phyloP scores from a whole-genome alignment of 2,329 filamentous ascomycete genomes.

The Xylariaceae sp. region DNA sequence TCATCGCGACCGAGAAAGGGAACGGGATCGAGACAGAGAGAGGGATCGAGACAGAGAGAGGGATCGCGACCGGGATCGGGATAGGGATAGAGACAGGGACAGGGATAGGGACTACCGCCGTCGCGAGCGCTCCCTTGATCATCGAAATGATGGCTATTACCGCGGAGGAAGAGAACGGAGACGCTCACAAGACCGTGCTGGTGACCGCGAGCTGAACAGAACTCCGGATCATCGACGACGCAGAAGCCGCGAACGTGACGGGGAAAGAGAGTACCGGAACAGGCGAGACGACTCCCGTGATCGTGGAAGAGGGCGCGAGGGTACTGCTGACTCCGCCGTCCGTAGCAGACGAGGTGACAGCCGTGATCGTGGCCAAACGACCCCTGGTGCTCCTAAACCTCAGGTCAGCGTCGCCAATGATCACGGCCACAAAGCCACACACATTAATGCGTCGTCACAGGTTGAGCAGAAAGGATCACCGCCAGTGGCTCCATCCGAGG shows the following conservation, averaged over 20 bases:
- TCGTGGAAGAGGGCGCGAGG: conserved; percentile 57
- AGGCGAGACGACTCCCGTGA: conserved; percentile 72
- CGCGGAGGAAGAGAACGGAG: conserved; percentile 55
- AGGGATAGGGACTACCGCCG: conserved; percentile 56
- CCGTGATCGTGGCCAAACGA: conserved; percentile 46
- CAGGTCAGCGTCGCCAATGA: conserved; percentile 46
- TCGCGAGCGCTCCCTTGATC: conserved; percentile 64
- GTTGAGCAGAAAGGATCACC: conserved; percentile 45
- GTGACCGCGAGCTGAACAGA: conserved; percentile 47
- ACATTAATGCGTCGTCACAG: conserved; percentile 33
- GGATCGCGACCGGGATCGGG: conserved; percentile 49
- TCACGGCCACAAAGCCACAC: conserved; percentile 10
- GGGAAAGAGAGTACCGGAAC: conserved; percentile 55
- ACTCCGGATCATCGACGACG: conserved; percentile 52
- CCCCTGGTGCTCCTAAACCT: conserved; percentile 42
- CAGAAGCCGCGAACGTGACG: conserved; percentile 55
- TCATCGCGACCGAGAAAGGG: conserved; percentile 50
- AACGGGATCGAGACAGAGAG: conserved; percentile 37
- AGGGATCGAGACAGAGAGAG: conserved; percentile 48
- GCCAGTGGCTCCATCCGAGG: conserved; percentile 53
- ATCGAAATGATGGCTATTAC: conserved; percentile 58
- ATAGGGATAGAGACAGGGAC: conserved; percentile 36
- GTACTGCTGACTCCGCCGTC: conserved; percentile 64
- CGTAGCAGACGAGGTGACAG: conserved; percentile 63
- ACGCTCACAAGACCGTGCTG: conserved; percentile 56